A percentile compares a stretch with the other conserved stretches of the same genome.
phyloP scores from a whole-genome alignment of 208 protist species.

The Trypanosoma rangeli region DNA sequence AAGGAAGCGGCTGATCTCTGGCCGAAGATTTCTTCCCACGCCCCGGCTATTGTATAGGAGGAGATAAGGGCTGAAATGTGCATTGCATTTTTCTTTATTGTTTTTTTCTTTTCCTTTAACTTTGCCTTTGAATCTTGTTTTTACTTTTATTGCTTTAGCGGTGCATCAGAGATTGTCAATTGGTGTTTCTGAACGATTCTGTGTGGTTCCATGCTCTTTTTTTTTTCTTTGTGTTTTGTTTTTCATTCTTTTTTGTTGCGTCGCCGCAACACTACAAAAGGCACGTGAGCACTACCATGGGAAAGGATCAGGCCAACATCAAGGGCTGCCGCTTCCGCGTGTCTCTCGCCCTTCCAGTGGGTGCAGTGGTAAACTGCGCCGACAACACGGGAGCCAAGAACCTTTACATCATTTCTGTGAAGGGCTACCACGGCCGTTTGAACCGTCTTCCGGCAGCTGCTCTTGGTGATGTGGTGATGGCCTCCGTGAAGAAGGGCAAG shows the following conservation, averaged over 20 bases:
- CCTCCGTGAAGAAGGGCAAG: slow-evolving; percentile 99
- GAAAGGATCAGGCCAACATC: slow-evolving; percentile 89
- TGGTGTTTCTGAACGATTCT: neutral
- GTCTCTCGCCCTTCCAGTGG: slow-evolving; percentile 98
- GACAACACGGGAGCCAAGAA: slow-evolving; percentile 99
- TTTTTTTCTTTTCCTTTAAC: slow-evolving; percentile 12
- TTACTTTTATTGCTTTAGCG: slow-evolving; percentile 2
- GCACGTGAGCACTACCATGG: slow-evolving; percentile 47
- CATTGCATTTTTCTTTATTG: slow-evolving; percentile 26
- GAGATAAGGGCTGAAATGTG: neutral
- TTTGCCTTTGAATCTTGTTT: neutral
- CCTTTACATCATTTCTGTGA: slow-evolving; percentile 99
- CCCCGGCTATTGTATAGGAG: slow-evolving; percentile 96
- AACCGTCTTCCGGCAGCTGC: slow-evolving; percentile 98
- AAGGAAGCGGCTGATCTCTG: slow-evolving; percentile 99
- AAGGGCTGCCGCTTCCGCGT: slow-evolving; percentile 98
- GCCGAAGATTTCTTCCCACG: slow-evolving; percentile 98
- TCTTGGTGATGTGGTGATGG: slow-evolving; percentile 99
- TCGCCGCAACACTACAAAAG: slow-evolving; percentile 1
- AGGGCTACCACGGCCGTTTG: slow-evolving; percentile 97
- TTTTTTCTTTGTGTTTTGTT: slow-evolving; percentile 3
- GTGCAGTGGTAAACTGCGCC: slow-evolving; percentile 99
- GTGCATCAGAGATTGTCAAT: neutral
- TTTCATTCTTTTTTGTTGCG: slow-evolving; percentile 5
- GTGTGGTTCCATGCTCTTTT: neutral